A percentile compares a stretch with the other conserved stretches of the same genome.
These are phyloP conservation scores for Septoria linicola DNA, from an alignment of 2,329 filamentous ascomycete species.

Conservation along the genomic window DNA sequence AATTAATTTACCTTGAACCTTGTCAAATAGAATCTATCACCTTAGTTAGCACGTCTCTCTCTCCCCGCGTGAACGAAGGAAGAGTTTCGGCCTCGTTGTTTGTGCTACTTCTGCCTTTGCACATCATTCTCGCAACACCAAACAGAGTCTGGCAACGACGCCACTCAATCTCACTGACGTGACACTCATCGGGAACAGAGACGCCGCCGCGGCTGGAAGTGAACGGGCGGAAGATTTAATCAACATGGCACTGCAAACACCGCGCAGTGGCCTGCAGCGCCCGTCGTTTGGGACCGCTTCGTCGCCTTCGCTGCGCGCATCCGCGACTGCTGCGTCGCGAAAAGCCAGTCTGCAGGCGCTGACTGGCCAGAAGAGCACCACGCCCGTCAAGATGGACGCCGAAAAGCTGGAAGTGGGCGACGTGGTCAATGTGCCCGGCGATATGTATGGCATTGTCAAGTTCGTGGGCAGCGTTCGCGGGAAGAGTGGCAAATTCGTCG, in stretches of 20 bases:
- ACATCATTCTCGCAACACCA: too few species aligned
- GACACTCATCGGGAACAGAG: background rate
- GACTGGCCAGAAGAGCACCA: conserved; percentile 56
- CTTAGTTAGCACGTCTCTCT: background rate
- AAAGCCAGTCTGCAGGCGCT: conserved; percentile 72
- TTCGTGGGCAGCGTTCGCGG: conserved; percentile 85
- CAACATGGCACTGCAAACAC: conserved; percentile 46
- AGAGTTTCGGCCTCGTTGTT: background rate
- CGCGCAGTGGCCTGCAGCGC: conserved; percentile 40
- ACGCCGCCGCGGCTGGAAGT: background rate
- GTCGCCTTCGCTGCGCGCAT: conserved; percentile 44
- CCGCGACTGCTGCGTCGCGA: conserved; percentile 56
- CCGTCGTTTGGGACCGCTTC: conserved; percentile 45
- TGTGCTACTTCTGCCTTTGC: too few species aligned
- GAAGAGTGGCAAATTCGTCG: conserved; percentile 88
- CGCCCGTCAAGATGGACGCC: conserved; percentile 45
- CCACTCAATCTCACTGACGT: background rate
- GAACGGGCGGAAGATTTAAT: background rate
- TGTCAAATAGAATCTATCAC: conserved; percentile 2
- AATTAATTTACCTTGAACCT: conserved; percentile 11
- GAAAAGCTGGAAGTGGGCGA: conserved; percentile 71
- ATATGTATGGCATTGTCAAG: conserved; percentile 85
- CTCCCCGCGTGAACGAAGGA: conserved; percentile 1
- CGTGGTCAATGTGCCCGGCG: conserved; percentile 84
- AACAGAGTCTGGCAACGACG: background rate